These are phyloP conservation scores for Colletotrichum godetiae DNA, from an alignment of 2,329 filamentous ascomycete genomes.

Conservation along the genomic window DNA sequence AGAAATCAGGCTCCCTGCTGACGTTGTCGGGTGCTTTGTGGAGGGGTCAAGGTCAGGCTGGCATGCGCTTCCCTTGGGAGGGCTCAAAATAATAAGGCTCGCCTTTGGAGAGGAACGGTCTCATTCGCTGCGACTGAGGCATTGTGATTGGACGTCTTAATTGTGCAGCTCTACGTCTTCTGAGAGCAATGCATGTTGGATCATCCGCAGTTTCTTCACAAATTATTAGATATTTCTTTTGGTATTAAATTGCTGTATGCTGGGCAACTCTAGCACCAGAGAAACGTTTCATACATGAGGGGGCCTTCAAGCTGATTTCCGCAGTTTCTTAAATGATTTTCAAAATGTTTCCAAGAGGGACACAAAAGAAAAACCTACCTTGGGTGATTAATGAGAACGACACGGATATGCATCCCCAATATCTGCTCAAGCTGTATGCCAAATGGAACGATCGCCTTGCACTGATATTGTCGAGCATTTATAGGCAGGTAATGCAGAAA, in stretches of 20 bases:
- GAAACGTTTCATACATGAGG: too few species aligned
- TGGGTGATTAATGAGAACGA: rapidly evolving
- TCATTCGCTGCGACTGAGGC: background rate
- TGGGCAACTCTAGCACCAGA: too few species aligned
- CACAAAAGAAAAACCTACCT: too few species aligned
- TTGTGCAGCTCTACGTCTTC: too few species aligned
- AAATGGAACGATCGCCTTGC: too few species aligned
- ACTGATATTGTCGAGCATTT: too few species aligned
- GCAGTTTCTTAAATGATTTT: rapidly evolving
- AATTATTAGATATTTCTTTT: background rate
- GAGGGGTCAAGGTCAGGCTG: background rate
- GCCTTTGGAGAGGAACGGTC: background rate
- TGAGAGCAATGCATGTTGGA: too few species aligned
- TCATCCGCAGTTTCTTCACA: too few species aligned
- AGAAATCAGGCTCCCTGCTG: background rate
- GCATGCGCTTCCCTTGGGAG: background rate
- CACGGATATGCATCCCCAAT: too few species aligned
- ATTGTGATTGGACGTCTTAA: background rate
- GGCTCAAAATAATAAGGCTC: background rate
- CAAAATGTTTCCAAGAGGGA: rapidly evolving
- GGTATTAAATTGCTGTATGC: background rate
- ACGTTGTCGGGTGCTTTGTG: background rate
- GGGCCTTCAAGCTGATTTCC: rapidly evolving
- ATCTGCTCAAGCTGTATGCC: too few species aligned
- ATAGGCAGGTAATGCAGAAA: too few species aligned